Evolutionary conservation across 1,139 yeast species (phyloP).

Genomic region (Kluyveromyces sp.): DNA sequence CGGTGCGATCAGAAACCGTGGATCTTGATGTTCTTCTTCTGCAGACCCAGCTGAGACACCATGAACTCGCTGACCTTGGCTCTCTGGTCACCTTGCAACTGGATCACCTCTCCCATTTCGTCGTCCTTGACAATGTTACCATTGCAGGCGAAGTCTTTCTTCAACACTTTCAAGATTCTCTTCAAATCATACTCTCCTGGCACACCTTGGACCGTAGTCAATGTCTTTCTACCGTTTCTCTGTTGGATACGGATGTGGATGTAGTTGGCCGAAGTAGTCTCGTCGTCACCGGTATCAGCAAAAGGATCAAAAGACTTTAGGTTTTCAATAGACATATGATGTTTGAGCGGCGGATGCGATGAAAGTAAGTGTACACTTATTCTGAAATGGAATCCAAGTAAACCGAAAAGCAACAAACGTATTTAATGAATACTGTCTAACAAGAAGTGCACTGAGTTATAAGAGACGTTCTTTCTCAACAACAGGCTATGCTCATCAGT

Average conservation of each 20-base stretch:
- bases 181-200: slow-evolving; percentile 93
- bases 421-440: no score
- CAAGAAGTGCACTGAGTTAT: no score
- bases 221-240: slow-evolving; percentile 98
- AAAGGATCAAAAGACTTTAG: slow-evolving; percentile 97
- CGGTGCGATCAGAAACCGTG: slow-evolving; percentile 88
- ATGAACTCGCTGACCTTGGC: slow-evolving; percentile 92
- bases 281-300: slow-evolving; percentile 99
- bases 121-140: slow-evolving; percentile 97
- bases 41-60: slow-evolving; percentile 78
- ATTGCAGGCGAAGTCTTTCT: slow-evolving; percentile 98
- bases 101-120: slow-evolving; percentile 94
- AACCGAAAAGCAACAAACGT: no score
- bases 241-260: slow-evolving; percentile 99
- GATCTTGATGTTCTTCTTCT: slow-evolving; percentile 94
- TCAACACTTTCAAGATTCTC: slow-evolving; percentile 85
- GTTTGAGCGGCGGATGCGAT: slow-evolving; percentile 6
- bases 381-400: neutral
- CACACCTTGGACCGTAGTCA: slow-evolving; percentile 96
- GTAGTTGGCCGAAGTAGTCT: slow-evolving; percentile 90
- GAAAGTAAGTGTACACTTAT: neutral
- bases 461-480: no score
- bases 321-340: slow-evolving; percentile 74
- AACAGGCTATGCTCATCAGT: no score
- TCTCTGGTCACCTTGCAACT: slow-evolving; percentile 98